phyloP scores from a whole-genome alignment of 2,329 filamentous ascomycete species.

The Mycosphaerella sp. region DNA sequence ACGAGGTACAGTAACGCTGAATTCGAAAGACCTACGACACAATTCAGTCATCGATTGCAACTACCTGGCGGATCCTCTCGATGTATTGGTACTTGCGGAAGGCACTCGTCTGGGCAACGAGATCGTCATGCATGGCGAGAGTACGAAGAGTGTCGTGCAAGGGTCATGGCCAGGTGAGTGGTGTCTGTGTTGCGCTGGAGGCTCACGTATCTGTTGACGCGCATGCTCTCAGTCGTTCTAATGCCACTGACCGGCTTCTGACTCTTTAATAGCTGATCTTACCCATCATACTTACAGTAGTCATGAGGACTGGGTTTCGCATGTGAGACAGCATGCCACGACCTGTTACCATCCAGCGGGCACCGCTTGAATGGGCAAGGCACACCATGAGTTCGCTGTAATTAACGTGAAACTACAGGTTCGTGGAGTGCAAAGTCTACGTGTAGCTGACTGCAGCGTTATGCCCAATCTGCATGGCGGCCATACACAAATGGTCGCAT shows the following conservation, averaged over 20 bases:
- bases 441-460: slow-evolving; percentile 49
- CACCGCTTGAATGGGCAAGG: slow-evolving; percentile 51
- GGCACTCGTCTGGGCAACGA: slow-evolving; percentile 1
- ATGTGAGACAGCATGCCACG: slow-evolving; percentile 8
- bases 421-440: slow-evolving; percentile 45
- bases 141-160: slow-evolving; percentile 3
- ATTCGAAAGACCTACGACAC: background rate
- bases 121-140: slow-evolving; percentile 3
- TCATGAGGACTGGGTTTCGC: slow-evolving; percentile 4
- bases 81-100: slow-evolving; percentile 4
- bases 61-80: slow-evolving; percentile 7
- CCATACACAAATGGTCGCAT: slow-evolving; percentile 53
- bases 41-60: slow-evolving; percentile 6
- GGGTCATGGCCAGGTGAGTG: slow-evolving; percentile 2
- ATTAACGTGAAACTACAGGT: slow-evolving; percentile 50
- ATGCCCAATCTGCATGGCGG: slow-evolving; percentile 48
- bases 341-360: slow-evolving; percentile 50
- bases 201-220: too few species aligned
- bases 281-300: slow-evolving; percentile 1
- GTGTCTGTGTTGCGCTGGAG: background rate
- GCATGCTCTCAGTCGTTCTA: background rate
- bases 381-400: slow-evolving; percentile 45
- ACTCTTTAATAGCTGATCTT: background rate
- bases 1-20: background rate
- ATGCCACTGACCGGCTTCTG: background rate